Conservation (phyloP, 495 filamentous ascomycete genomes). For the Penicillium herquei region DNA sequence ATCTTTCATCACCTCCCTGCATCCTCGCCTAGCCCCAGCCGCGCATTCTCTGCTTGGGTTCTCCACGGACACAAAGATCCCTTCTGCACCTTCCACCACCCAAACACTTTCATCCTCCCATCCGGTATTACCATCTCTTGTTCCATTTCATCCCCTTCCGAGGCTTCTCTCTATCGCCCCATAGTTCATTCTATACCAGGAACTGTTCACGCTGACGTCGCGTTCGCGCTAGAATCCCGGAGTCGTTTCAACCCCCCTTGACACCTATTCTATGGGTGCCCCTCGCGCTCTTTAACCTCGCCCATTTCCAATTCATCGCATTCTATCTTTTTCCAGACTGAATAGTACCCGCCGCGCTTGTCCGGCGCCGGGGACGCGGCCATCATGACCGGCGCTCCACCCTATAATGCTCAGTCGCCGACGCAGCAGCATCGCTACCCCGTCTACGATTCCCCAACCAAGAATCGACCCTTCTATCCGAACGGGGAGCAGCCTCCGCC, state of each 20-base stretch:
- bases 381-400: conserved; percentile 51
- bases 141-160: conserved; percentile 5
- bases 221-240: conserved; percentile 22
- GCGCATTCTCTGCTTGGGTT: conserved; percentile 34
- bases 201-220: conserved; percentile 24
- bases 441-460: conserved; percentile 44
- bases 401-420: conserved; percentile 46
- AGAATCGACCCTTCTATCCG: conserved; percentile 51
- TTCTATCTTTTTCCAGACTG: conserved; percentile 3
- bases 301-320: conserved; percentile 19
- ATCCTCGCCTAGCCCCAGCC: conserved; percentile 23
- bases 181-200: conserved; percentile 4
- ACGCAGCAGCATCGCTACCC: conserved; percentile 41
- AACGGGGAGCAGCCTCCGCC: conserved; percentile 49
- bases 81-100: conserved; percentile 30
- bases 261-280: conserved; percentile 20
- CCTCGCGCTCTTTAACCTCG: conserved; percentile 10
- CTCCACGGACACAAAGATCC: conserved; percentile 28
- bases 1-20: conserved; percentile 7
- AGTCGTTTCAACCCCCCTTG: conserved; percentile 19
- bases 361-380: conserved; percentile 35
- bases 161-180: background rate
- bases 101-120: conserved; percentile 27
- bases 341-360: conserved; percentile 18
- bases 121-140: conserved; percentile 21